These are phyloP conservation scores for Ceratobasidium sp. DNA, from an alignment of 1,284 basidiomycete genomes.

Conservation along the genomic window DNA sequence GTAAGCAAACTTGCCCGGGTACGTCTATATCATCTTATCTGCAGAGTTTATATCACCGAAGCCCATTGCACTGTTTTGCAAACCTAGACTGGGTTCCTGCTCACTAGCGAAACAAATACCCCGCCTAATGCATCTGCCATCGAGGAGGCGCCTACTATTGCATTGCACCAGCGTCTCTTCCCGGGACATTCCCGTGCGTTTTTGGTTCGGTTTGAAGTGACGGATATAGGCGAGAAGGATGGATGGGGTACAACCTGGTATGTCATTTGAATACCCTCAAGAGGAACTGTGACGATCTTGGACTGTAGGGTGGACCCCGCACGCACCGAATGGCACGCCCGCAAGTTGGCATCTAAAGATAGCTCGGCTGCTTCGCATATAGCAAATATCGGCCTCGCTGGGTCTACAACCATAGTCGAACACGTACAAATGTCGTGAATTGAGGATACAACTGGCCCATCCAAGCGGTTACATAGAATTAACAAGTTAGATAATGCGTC, in stretches of 20 bases:
- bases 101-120: slow-evolving; percentile 39
- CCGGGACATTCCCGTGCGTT: slow-evolving; percentile 30
- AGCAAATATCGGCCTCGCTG: slow-evolving; percentile 32
- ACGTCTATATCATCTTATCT: background rate
- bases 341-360: slow-evolving; percentile 42
- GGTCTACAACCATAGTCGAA: slow-evolving; percentile 25
- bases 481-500: slow-evolving; percentile 25
- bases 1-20: slow-evolving; percentile 34
- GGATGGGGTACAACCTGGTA: slow-evolving; percentile 39
- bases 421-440: slow-evolving; percentile 35
- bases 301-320: slow-evolving; percentile 28
- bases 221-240: background rate
- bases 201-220: slow-evolving; percentile 12
- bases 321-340: slow-evolving; percentile 38
- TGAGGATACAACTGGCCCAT: slow-evolving; percentile 14
- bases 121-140: slow-evolving; percentile 36
- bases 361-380: slow-evolving; percentile 42
- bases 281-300: background rate
- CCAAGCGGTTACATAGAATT: background rate
- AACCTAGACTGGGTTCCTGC: slow-evolving; percentile 36
- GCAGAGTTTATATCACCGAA: background rate
- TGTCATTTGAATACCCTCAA: background rate
- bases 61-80: background rate
- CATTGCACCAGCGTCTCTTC: slow-evolving; percentile 38
- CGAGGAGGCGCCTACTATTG: slow-evolving; percentile 43